Base-by-base conservation (phyloP, 2,329 filamentous ascomycete species). In the Penicillium psychrosexuale region DNA sequence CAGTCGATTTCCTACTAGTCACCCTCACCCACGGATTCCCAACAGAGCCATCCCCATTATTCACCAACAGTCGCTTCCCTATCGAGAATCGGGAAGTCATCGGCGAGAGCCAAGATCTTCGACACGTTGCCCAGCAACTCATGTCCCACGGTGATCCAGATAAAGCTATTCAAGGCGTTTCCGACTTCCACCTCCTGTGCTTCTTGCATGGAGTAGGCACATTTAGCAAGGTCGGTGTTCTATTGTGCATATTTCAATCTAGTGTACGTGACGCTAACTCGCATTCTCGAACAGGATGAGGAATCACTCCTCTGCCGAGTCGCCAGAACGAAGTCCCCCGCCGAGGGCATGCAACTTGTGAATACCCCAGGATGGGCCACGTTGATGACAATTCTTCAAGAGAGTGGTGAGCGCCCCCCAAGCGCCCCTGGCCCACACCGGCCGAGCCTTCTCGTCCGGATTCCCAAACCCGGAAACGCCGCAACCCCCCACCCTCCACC, bases 11-110 rank as follows among this genome's bases (percentile, higher is more conserved):
- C 72, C 83, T 99, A 33, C 86, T 97, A 53, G 90, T 97, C 58
- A 97, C 94, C 8, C 82, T 99, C 60, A 99, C 94, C 0, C 93
- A 99, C 70, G 94, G 94, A 56, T 97, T 99, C 77, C 94, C 94
- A 3, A 90, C 87, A 49, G 81, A 86, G 42, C 83, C 90, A 4
- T 87, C 85, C 53, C 91, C 92, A 12, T 75, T 87, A 30, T 97
- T 97, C 74, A 87, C 78, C 28, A 72, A 76, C 57, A 80, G 82
- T 58, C 84, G 80, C 39, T 99, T 97, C 73, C 88, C 92, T 5
- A 88, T 97, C 60, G 94, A 96, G 75, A 97, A 99, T 68, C 86
- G 94, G 58, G 88, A 93, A 71, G 82, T 87, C 31, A 84, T 97
- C 66, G 94, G 93, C 46, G 86, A 96, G 73, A 86, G 84, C 56